Conservation (phyloP, 805 yeast species). For the Suhomyces vadensis region DNA sequence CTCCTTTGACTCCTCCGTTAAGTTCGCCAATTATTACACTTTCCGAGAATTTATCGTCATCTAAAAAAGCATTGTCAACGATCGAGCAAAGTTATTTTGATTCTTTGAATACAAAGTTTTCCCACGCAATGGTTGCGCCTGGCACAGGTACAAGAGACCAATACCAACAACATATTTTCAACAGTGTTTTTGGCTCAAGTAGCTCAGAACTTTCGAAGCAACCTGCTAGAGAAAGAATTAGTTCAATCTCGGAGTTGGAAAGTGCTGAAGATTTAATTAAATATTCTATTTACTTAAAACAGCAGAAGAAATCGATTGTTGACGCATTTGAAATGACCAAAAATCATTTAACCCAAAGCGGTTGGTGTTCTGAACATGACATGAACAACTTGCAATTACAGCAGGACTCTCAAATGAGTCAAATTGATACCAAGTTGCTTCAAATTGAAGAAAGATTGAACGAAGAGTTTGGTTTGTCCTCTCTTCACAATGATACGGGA, state of each 20-base stretch:
- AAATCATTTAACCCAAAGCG: conserved; percentile 32
- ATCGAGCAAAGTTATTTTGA: conserved; percentile 41
- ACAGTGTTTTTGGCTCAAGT: neutral
- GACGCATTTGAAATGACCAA: conserved; percentile 37
- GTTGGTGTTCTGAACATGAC: conserved; percentile 46
- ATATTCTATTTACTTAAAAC: conserved; percentile 32
- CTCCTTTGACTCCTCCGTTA: conserved; percentile 37
- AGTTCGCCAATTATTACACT: conserved; percentile 42
- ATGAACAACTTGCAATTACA: conserved; percentile 41
- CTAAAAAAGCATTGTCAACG: conserved; percentile 27
- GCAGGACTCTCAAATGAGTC: conserved; percentile 36
- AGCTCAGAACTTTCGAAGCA: neutral
- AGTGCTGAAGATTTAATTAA: conserved; percentile 29
- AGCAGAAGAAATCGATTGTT: conserved; percentile 34
- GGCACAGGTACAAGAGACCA: neutral
- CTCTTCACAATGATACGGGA: conserved; percentile 15
- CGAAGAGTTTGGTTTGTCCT: conserved; percentile 27
- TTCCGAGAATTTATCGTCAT: conserved; percentile 33
- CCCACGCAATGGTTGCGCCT: conserved; percentile 4
- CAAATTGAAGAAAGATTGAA: conserved; percentile 41
- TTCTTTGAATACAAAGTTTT: conserved; percentile 15
- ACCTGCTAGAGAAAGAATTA: conserved; percentile 10
- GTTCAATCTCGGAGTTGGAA: conserved; percentile 24
- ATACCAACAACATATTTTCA: neutral
- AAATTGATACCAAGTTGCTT: conserved; percentile 38